Conservation (phyloP, 1,284 basidiomycete genomes). For the Fistulinella staudtii region DNA sequence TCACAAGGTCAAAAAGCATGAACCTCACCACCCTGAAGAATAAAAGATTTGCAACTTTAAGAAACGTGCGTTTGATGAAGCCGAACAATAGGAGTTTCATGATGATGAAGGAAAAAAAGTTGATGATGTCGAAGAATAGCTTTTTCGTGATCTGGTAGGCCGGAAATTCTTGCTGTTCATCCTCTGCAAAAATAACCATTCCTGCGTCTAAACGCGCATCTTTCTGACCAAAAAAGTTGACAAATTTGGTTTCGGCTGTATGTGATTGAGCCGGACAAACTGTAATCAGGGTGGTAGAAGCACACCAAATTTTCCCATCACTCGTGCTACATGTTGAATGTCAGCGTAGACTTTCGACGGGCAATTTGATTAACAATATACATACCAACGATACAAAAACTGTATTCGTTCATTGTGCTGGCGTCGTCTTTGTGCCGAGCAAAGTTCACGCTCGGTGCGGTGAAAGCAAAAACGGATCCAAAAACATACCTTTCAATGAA, state of each 20-base stretch:
- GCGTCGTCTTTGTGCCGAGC: no score
- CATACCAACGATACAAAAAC: slow-evolving; percentile 18
- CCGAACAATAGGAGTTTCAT: no score
- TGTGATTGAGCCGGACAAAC: neutral
- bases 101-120: no score
- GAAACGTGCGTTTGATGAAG: no score
- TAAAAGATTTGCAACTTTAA: no score
- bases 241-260: slow-evolving; percentile 15
- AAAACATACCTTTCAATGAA: slow-evolving; percentile 1
- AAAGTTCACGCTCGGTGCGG: slow-evolving; percentile 4
- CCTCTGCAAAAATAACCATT: neutral
- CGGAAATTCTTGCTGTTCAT: neutral
- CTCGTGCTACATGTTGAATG: slow-evolving; percentile 5
- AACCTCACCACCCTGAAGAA: no score
- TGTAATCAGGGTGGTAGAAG: neutral
- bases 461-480: neutral
- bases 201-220: slow-evolving; percentile 16
- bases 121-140: slow-evolving; percentile 17
- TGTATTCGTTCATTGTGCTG: no score
- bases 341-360: neutral
- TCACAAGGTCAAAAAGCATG: neutral
- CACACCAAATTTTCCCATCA: slow-evolving; percentile 6
- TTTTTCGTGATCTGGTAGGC: slow-evolving; percentile 3
- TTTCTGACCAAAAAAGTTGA: neutral
- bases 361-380: neutral